Conservation (phyloP, 2,329 filamentous ascomycete species). For the Colletotrichum theobromicola region DNA sequence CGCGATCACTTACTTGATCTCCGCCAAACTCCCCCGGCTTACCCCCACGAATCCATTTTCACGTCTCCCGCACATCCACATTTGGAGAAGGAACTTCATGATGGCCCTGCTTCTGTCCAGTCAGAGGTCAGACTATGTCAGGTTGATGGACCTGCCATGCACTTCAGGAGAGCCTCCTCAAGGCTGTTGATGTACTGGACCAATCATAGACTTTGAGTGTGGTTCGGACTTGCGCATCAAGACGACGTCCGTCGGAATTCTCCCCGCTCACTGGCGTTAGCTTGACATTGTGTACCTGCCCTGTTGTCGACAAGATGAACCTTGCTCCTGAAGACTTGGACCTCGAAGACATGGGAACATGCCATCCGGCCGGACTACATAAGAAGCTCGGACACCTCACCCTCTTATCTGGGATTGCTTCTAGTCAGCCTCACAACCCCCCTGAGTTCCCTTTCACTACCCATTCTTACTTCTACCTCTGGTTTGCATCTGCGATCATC, state of each 20-base stretch:
- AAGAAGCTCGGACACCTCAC: background rate
- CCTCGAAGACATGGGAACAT: background rate
- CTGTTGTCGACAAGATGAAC: background rate
- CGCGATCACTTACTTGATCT: background rate
- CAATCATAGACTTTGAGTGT: background rate
- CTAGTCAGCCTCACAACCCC: background rate
- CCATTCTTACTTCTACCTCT: background rate
- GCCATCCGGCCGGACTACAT: background rate
- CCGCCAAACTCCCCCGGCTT: background rate
- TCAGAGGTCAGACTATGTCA: background rate
- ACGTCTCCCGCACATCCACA: background rate
- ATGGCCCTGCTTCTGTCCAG: background rate
- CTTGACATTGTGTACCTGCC: background rate
- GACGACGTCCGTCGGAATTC: background rate
- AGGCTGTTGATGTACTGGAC: background rate
- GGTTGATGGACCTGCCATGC: background rate
- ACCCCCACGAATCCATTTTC: background rate
- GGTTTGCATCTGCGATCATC: background rate
- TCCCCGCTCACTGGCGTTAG: background rate
- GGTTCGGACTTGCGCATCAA: background rate
- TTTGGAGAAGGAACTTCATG: background rate
- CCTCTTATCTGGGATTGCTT: background rate
- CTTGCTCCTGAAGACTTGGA: background rate
- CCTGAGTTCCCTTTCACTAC: background rate
- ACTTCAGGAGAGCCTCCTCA: background rate